phyloP scores from a whole-genome alignment of 2,329 filamentous ascomycete species.

The Monilinia vaccinii-corymbosi region DNA sequence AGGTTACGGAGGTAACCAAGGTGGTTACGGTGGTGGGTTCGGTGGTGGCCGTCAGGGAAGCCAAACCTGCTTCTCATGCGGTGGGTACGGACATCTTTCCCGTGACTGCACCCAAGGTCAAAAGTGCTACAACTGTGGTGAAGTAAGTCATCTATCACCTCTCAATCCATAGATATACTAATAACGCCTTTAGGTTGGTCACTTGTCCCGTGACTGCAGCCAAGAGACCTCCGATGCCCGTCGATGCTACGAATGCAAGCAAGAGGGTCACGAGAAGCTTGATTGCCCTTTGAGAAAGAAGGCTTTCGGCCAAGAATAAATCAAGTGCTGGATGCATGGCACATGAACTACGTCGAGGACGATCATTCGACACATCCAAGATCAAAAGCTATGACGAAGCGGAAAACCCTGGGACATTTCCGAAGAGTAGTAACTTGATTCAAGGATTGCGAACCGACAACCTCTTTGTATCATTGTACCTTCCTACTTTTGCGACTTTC shows the following conservation, averaged over 20 bases:
- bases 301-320: constrained; percentile 35
- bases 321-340: constrained; percentile 34
- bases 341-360: constrained; percentile 22
- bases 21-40: constrained; percentile 32
- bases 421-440: constrained; percentile 27
- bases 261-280: constrained; percentile 60
- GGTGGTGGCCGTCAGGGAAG: constrained; percentile 44
- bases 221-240: constrained; percentile 86
- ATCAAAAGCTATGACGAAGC: constrained; percentile 22
- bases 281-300: constrained; percentile 55
- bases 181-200: constrained; percentile 3
- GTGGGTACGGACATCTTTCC: constrained; percentile 93
- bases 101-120: constrained; percentile 96
- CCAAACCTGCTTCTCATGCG: constrained; percentile 97
- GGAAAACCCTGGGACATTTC: constrained; percentile 25
- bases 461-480: constrained; percentile 26
- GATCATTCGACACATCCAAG: constrained; percentile 21
- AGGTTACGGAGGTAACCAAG: constrained; percentile 31
- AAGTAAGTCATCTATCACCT: constrained; percentile 61
- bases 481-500: not conserved
- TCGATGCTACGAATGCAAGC: constrained; percentile 95
- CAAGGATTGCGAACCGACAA: constrained; percentile 23
- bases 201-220: constrained; percentile 67
- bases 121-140: constrained; percentile 99
- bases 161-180: not conserved